A percentile compares a stretch with the other conserved stretches of the same genome.
These are phyloP conservation scores for Sphaerulina vaccinii DNA, from an alignment of 2,329 filamentous ascomycete genomes.

Conservation along the genomic window DNA sequence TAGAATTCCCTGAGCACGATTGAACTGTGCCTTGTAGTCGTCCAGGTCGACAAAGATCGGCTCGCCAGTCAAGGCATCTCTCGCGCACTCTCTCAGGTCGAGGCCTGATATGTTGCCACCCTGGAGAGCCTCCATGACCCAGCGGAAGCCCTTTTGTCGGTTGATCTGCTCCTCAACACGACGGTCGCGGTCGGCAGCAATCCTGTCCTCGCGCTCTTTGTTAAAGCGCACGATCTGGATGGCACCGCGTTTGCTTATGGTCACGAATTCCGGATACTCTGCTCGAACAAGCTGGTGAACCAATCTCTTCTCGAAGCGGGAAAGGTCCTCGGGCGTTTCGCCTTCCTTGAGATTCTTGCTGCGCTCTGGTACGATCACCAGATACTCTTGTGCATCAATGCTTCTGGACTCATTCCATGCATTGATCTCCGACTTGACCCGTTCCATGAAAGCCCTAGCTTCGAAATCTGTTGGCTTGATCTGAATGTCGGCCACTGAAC, in stretches of 20 bases:
- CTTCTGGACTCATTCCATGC: conserved; percentile 45
- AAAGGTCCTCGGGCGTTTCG: conserved; percentile 41
- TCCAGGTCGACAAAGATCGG: conserved; percentile 38
- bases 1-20: conserved; percentile 44
- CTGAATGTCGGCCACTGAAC: conserved; percentile 46
- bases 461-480: conserved; percentile 54
- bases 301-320: conserved; percentile 62
- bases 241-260: conserved; percentile 44
- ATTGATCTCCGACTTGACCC: conserved; percentile 47
- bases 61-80: conserved; percentile 37
- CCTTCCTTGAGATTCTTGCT: conserved; percentile 21
- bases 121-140: conserved; percentile 50
- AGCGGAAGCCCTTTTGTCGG: conserved; percentile 50
- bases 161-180: conserved; percentile 44
- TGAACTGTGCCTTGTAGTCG: conserved; percentile 40
- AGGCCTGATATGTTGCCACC: conserved; percentile 39
- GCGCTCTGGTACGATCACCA: conserved; percentile 37
- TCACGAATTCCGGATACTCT: conserved; percentile 54
- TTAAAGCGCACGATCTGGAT: conserved; percentile 46
- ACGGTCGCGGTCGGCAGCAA: conserved; percentile 39
- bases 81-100: conserved; percentile 40
- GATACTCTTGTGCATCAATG: conserved; percentile 29
- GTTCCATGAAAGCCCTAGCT: conserved; percentile 52
- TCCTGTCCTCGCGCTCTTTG: conserved; percentile 45
- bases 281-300: conserved; percentile 65